These are phyloP conservation scores for Pythium rishiriense DNA, from an alignment of 352 stramenopile genomes.

Conservation along the genomic window DNA sequence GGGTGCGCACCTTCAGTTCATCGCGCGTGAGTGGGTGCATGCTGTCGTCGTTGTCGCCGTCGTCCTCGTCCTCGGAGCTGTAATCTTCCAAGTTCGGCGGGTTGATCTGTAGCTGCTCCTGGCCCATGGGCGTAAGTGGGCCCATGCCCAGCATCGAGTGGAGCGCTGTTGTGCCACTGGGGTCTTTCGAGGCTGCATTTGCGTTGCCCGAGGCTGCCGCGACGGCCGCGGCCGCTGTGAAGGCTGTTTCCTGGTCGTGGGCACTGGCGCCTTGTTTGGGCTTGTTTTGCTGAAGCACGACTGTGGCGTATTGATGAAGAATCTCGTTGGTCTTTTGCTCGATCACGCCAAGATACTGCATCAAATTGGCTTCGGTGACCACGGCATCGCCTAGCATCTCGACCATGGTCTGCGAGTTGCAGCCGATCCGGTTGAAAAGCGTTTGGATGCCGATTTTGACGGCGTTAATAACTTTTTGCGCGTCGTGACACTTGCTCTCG, in stretches of 20 bases:
- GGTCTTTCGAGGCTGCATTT: background rate
- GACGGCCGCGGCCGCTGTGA: slow-evolving; percentile 25
- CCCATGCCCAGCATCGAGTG: slow-evolving; percentile 82
- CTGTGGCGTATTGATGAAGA: slow-evolving; percentile 82
- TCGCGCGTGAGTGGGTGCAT: slow-evolving; percentile 90
- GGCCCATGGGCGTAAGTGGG: slow-evolving; percentile 86
- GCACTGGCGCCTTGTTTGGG: slow-evolving; percentile 32
- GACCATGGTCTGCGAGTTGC: slow-evolving; percentile 75
- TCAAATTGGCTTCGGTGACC: slow-evolving; percentile 94
- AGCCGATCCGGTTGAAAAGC: slow-evolving; percentile 83
- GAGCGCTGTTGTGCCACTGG: slow-evolving; percentile 25
- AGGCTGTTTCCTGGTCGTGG: slow-evolving; percentile 46
- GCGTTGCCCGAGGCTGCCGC: slow-evolving; percentile 25
- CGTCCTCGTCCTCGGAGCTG: slow-evolving; percentile 91
- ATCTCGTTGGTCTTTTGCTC: slow-evolving; percentile 94
- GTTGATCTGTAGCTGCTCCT: slow-evolving; percentile 92
- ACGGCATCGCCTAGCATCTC: slow-evolving; percentile 85
- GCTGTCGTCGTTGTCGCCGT: slow-evolving; percentile 81
- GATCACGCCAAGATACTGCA: slow-evolving; percentile 94
- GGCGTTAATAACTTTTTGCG: slow-evolving; percentile 87
- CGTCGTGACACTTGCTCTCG: slow-evolving; percentile 88
- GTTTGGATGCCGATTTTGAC: slow-evolving; percentile 85
- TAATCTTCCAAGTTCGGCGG: slow-evolving; percentile 94
- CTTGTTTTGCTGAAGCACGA: slow-evolving; percentile 41
- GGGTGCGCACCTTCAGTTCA: slow-evolving; percentile 91